These are phyloP conservation scores for Pseudogymnoascus sp. DNA, from an alignment of 2,329 filamentous ascomycete species.

Conservation along the genomic window DNA sequence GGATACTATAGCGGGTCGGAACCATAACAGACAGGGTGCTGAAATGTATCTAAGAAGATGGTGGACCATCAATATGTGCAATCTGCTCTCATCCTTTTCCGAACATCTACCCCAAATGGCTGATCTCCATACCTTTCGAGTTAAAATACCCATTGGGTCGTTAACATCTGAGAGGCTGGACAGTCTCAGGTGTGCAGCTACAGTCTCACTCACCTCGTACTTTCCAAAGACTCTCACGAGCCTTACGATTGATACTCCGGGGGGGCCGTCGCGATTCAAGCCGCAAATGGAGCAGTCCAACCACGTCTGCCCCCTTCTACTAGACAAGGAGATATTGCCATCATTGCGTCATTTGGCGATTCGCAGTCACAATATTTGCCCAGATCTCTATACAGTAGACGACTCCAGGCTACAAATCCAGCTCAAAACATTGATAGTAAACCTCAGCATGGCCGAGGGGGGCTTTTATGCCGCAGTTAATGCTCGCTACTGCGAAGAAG, in stretches of 20 bases:
- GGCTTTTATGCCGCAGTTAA: background rate
- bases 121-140: background rate
- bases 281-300: background rate
- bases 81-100: background rate
- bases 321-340: background rate
- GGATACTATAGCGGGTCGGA: background rate
- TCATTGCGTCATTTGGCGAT: background rate
- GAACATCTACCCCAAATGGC: background rate
- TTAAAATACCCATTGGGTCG: background rate
- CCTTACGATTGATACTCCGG: conserved; percentile 4
- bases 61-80: conserved; percentile 3
- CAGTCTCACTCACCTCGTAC: background rate
- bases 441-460: background rate
- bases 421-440: background rate
- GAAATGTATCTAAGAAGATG: background rate
- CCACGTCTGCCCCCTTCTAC: background rate
- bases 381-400: background rate
- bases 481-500: background rate
- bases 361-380: conserved; percentile 4
- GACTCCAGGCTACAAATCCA: background rate
- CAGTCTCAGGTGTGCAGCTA: background rate
- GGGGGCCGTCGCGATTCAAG: background rate
- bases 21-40: background rate
- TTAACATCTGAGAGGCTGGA: background rate
- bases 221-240: conserved; percentile 1